Percentiles rank a stretch among this genome's conserved stretches.
Evolutionary conservation across 2,329 filamentous ascomycete genomes (phyloP).

Genomic region (Anthostomella pinea): DNA sequence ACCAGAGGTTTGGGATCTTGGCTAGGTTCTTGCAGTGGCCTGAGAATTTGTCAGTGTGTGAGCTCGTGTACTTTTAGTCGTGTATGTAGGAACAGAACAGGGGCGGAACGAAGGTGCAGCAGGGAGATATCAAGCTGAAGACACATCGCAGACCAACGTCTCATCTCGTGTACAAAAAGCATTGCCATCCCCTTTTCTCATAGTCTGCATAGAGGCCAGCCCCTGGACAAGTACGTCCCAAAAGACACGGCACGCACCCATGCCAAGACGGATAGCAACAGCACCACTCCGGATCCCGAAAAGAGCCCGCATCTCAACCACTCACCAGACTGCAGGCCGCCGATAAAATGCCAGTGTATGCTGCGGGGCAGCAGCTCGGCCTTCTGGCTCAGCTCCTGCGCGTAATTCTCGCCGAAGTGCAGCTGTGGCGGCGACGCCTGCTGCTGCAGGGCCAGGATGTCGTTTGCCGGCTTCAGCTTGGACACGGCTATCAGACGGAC

Average conservation of each 20-base stretch:
- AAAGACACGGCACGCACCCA: no score
- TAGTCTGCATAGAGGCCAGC: no score
- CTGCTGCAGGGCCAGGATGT: constrained; percentile 81
- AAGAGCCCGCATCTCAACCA: constrained; percentile 3
- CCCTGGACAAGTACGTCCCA: no score
- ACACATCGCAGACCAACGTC: no score
- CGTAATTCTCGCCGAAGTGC: constrained; percentile 97
- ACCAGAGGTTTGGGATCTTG: constrained; percentile 84
- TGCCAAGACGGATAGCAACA: no score
- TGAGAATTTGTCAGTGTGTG: no score
- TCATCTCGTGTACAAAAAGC: no score
- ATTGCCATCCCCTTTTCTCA: not conserved
- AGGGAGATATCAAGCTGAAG: no score
- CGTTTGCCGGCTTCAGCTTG: constrained; percentile 90
- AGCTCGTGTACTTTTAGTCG: no score
- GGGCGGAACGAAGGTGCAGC: no score
- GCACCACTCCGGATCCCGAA: not conserved
- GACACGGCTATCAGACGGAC: constrained; percentile 91
- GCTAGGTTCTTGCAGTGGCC: constrained; percentile 90
- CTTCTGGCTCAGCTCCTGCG: constrained; percentile 86
- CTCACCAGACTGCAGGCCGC: constrained; percentile 75
- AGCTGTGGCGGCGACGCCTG: constrained; percentile 54
- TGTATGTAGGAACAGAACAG: no score
- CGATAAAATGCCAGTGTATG: constrained; percentile 96
- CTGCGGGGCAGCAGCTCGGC: constrained; percentile 70